Evolutionary conservation across 164 flowering plant species (phyloP).

Genomic region (Chimonanthus salicifolius): DNA sequence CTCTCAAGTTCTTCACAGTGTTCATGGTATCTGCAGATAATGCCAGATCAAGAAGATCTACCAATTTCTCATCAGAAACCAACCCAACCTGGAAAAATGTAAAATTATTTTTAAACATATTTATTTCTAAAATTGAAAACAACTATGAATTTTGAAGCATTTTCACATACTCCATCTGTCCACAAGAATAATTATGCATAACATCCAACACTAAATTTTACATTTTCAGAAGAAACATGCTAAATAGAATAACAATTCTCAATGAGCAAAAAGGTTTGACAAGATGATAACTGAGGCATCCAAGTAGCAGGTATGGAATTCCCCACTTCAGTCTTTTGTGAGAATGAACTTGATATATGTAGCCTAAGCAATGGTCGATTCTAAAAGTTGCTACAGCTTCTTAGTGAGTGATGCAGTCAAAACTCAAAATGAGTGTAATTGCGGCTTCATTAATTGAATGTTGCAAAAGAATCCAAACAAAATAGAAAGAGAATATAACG

Average conservation of each 20-base stretch:
- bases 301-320: not conserved
- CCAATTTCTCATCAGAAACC: conserved; percentile 90
- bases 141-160: not conserved
- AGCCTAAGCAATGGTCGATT: not conserved
- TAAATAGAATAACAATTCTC: not conserved
- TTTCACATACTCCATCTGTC: not conserved
- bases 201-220: not conserved
- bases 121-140: conserved; percentile 1
- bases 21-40: conserved; percentile 97
- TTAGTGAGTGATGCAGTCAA: not conserved
- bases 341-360: not conserved
- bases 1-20: conserved; percentile 87
- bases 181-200: not conserved
- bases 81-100: conserved; percentile 72
- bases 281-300: not conserved
- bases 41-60: conserved; percentile 95
- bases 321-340: too few species aligned
- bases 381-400: not conserved
- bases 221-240: not conserved
- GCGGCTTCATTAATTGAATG: too few species aligned
- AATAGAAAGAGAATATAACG: too few species aligned
- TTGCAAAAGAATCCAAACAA: too few species aligned
- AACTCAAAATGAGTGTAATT: too few species aligned
- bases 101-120: conserved; percentile 9
- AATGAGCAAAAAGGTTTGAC: not conserved